Percentiles rank a stretch among this genome's conserved stretches.
phyloP scores from a whole-genome alignment of 306 rosid genomes.

The Notholithocarpus densiflorus region DNA sequence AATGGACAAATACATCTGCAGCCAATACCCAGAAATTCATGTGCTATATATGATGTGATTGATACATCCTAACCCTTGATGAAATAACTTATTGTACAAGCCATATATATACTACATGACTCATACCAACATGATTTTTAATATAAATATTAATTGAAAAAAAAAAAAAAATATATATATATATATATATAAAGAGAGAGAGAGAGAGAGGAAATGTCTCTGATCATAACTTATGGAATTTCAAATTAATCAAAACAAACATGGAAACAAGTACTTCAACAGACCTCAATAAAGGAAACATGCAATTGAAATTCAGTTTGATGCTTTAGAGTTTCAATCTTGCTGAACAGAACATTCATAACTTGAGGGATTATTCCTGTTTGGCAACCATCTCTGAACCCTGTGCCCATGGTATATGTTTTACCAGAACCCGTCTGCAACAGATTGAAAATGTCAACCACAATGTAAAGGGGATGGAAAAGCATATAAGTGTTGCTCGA shows the following conservation, averaged over 20 bases:
- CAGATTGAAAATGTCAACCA: constrained; percentile 38
- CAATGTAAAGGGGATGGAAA: constrained; percentile 17
- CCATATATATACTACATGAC: background rate
- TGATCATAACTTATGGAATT: background rate
- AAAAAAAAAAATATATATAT: background rate
- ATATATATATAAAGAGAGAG: too few relatives aligned
- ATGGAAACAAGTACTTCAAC: constrained; percentile 1
- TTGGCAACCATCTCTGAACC: constrained; percentile 79
- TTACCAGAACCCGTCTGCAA: constrained; percentile 99
- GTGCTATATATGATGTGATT: background rate
- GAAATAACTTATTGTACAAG: background rate
- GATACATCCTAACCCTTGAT: background rate
- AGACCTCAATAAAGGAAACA: constrained; percentile 97
- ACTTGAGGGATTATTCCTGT: constrained; percentile 89
- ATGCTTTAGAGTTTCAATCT: constrained; percentile 74
- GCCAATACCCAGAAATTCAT: background rate
- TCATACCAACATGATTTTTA: background rate
- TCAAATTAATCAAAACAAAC: background rate
- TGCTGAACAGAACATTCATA: constrained; percentile 82
- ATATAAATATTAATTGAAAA: background rate
- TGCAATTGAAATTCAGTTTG: constrained; percentile 91
- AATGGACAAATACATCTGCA: background rate
- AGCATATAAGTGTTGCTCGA: constrained; percentile 3
- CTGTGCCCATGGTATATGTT: constrained; percentile 99
- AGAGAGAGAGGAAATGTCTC: too few relatives aligned